Evolutionary conservation across 306 rosid species (phyloP).

Genomic region (Aeschynomene evenia): DNA sequence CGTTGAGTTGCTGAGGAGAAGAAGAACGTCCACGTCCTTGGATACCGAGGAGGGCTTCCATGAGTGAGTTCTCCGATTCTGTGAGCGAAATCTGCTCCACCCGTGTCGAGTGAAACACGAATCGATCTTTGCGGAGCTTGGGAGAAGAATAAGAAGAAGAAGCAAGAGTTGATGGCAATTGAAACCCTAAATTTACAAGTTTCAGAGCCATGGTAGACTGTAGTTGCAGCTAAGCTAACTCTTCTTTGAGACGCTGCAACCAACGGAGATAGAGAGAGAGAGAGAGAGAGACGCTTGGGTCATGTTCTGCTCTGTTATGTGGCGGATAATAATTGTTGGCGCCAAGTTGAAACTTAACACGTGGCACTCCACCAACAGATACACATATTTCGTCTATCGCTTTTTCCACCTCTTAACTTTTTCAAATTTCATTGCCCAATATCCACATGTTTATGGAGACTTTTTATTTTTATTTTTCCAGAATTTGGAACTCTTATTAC

Average conservation of each 20-base stretch:
- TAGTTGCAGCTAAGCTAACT: background rate
- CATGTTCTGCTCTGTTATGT: slow-evolving; percentile 26
- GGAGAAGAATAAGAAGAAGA: slow-evolving; percentile 26
- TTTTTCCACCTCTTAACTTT: background rate
- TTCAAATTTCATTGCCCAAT: background rate
- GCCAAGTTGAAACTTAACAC: slow-evolving; percentile 23
- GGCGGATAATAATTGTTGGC: slow-evolving; percentile 19
- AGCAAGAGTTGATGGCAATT: slow-evolving; percentile 2
- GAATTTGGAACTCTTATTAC: background rate
- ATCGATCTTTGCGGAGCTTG: slow-evolving; percentile 16
- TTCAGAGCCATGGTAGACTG: slow-evolving; percentile 36
- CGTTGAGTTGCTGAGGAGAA: slow-evolving; percentile 74
- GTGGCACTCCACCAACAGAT: slow-evolving; percentile 18
- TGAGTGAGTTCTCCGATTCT: slow-evolving; percentile 63
- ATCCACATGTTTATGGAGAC: background rate
- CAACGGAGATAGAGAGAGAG: background rate
- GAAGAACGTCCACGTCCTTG: slow-evolving; percentile 96
- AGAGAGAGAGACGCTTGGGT: too few species aligned
- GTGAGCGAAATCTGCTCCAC: slow-evolving; percentile 49
- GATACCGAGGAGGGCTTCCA: slow-evolving; percentile 74
- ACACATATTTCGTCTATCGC: background rate
- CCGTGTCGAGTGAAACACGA: slow-evolving; percentile 34
- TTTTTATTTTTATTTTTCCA: too few species aligned
- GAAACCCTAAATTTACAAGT: slow-evolving; percentile 31
- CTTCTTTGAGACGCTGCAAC: background rate